These are phyloP conservation scores for Allium fistulosum DNA, from an alignment of 106 monocot species.

Conservation along the genomic window DNA sequence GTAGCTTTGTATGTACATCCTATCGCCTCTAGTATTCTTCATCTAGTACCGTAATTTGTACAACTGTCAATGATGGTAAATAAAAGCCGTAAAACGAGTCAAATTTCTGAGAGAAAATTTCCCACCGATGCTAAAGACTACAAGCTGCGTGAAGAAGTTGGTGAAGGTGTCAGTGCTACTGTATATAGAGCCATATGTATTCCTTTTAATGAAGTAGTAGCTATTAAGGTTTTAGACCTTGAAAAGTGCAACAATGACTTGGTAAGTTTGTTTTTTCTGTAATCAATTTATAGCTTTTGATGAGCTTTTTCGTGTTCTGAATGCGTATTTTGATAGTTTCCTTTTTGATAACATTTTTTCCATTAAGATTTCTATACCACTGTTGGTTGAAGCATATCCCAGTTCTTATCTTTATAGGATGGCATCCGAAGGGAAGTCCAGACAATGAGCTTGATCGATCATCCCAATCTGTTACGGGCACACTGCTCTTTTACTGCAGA, in stretches of 20 bases:
- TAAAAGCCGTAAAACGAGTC: slow-evolving; percentile 46
- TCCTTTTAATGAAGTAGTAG: slow-evolving; percentile 76
- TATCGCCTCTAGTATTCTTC: neutral
- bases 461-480: slow-evolving; percentile 83
- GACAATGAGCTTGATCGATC: slow-evolving; percentile 81
- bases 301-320: neutral
- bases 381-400: neutral
- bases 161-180: slow-evolving; percentile 91
- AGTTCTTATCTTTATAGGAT: slow-evolving; percentile 43
- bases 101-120: slow-evolving; percentile 39
- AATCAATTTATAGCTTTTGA: neutral
- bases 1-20: neutral
- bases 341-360: no score
- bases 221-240: slow-evolving; percentile 91
- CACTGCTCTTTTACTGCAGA: slow-evolving; percentile 85
- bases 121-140: slow-evolving; percentile 68
- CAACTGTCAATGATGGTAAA: slow-evolving; percentile 26
- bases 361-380: no score
- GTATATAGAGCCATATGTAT: slow-evolving; percentile 84
- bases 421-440: slow-evolving; percentile 93
- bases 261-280: slow-evolving; percentile 29
- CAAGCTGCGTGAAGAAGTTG: slow-evolving; percentile 85
- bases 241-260: slow-evolving; percentile 94
- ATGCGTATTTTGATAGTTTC: no score
- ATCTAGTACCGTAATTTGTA: slow-evolving; percentile 8